phyloP scores from a whole-genome alignment of 257 asterid genomes.

The Agastache rugosa region DNA sequence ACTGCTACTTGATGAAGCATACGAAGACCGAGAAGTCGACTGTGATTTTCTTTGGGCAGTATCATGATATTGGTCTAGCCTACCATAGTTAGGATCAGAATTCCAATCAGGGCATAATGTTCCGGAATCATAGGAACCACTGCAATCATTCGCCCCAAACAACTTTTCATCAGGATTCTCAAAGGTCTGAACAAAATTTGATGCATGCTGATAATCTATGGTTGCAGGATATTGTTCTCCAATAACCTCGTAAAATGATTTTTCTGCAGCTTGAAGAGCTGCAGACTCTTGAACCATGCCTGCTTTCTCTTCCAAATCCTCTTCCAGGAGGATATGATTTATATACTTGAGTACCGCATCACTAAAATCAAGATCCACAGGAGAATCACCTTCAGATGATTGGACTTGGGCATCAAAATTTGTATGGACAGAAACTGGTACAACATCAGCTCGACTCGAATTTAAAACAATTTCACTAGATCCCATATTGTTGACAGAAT shows the following conservation, averaged over 20 bases:
- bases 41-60: conserved; percentile 32
- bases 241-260: conserved; percentile 72
- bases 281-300: conserved; percentile 74
- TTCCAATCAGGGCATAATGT: conserved; percentile 52
- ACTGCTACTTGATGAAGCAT: conserved; percentile 50
- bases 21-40: conserved; percentile 47
- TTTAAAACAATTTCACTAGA: conserved; percentile 31
- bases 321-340: conserved; percentile 75
- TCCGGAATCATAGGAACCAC: conserved; percentile 13
- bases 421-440: conserved; percentile 29
- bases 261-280: conserved; percentile 83
- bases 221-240: conserved; percentile 57
- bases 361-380: conserved; percentile 73
- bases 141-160: conserved; percentile 28
- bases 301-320: conserved; percentile 71
- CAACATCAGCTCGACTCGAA: conserved; percentile 28
- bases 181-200: conserved; percentile 33
- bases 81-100: conserved; percentile 24
- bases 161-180: conserved; percentile 36
- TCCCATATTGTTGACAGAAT: conserved; percentile 37
- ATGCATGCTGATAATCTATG: conserved; percentile 35
- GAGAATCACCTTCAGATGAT: conserved; percentile 42
- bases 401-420: conserved; percentile 34
- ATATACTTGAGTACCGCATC: conserved; percentile 74
- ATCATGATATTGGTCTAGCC: conserved; percentile 21